Conservation (phyloP, 2,329 filamentous ascomycete genomes). For the Colletotrichum cereale region DNA sequence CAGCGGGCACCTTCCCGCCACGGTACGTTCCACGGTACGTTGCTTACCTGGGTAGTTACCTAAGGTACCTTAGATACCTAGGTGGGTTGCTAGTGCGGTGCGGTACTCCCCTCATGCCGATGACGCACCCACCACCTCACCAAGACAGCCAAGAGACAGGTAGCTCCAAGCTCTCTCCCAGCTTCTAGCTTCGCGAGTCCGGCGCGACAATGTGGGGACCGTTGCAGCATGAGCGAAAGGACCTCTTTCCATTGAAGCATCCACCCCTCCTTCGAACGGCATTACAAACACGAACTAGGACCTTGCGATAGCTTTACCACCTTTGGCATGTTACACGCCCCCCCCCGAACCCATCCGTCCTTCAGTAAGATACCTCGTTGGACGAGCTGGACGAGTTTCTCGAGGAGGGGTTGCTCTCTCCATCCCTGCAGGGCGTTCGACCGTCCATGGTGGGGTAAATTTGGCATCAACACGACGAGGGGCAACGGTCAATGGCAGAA, state of each 20-base stretch:
- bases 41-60: not conserved
- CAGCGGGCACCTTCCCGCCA: not conserved
- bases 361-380: not conserved
- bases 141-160: not conserved
- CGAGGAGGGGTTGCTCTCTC: constrained; percentile 8
- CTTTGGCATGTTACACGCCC: constrained; percentile 27
- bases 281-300: constrained; percentile 10
- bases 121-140: constrained; percentile 34
- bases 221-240: constrained; percentile 36
- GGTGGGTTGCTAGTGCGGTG: not conserved
- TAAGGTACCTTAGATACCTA: not conserved
- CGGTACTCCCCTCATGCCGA: constrained; percentile 11
- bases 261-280: constrained; percentile 2
- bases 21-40: too few relatives aligned
- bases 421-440: constrained; percentile 7
- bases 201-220: constrained; percentile 39
- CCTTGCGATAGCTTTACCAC: constrained; percentile 17
- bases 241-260: constrained; percentile 23
- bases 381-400: constrained; percentile 4
- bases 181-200: constrained; percentile 19
- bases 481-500: constrained; percentile 37
- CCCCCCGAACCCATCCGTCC: not conserved
- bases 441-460: constrained; percentile 30
- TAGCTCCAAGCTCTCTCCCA: constrained; percentile 10
- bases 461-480: constrained; percentile 35